Base-by-base conservation (phyloP, 331 rosid species). In the Arachis monticola region DNA sequence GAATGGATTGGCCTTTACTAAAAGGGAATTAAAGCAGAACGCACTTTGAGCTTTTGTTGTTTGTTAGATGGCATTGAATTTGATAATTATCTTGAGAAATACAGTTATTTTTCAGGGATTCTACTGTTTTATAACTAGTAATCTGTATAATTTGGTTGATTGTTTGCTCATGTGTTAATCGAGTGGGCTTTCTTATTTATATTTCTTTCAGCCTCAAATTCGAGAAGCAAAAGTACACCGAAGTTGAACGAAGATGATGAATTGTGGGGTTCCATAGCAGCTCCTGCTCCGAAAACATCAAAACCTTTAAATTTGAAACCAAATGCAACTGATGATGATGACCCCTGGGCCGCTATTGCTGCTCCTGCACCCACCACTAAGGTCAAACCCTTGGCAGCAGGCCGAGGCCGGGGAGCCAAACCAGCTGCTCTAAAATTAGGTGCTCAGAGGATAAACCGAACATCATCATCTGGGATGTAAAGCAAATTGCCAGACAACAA, bases 311-410 rank as follows among this genome's bases (percentile, higher is more conserved):
- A 83, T 74, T 58, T 87, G 63, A 92, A 84, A 77, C 9, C 92
- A 71, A 63, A 55, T 65, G 72, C 27, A 52, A 27, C 86, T 41
- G 86, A 83, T 66, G 96, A 88, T 50, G 96, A 90, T 76, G 99
- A 95, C 81, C 99, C 97, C n/a, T 95, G 99, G 99, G 97, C 93
- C 73, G 86, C 97, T 72, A 92, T 95, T 75, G 99, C 99, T 48
- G 97, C 99, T 73, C 99, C 99, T 27, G 89, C 87, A 14, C 98
- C 99, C 50, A 83, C 90, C 22, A 89, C 98, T 3, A 89, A 77
- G 85, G 99, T 90, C 72, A 91, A 83, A 80, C 97, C 99, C 53
- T 82, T 90, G 14, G 79, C 88, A 31, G 67, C 84, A 53, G 93
- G 91, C 51, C 74, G 92, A 79, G 94, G 94, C 31, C 88, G 94